A percentile compares a stretch with the other conserved stretches of the same genome.
Conservation (phyloP, 2,329 filamentous ascomycete genomes). For the Curvularia lunata region DNA sequence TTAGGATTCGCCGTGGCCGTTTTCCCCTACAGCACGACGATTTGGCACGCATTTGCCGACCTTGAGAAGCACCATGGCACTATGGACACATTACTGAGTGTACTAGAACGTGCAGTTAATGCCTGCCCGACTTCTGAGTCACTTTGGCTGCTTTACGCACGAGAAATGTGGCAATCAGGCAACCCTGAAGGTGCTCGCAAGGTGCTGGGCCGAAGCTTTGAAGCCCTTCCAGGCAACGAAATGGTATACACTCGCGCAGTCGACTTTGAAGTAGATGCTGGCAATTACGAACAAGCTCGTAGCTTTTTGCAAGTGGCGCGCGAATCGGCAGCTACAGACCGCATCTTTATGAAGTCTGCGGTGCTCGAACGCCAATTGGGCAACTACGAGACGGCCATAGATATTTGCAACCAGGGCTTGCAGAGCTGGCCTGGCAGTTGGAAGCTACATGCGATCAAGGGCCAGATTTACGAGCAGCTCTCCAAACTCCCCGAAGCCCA, state of each 20-base stretch:
- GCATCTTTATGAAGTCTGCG: constrained; percentile 96
- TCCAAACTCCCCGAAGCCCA: constrained; percentile 82
- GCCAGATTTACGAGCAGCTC: constrained; percentile 90
- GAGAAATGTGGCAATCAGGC: constrained; percentile 90
- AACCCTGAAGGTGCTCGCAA: constrained; percentile 85
- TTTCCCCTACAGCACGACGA: constrained; percentile 83
- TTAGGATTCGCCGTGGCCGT: constrained; percentile 89
- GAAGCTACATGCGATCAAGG: constrained; percentile 99
- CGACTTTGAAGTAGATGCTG: constrained; percentile 91
- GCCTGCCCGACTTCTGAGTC: constrained; percentile 90
- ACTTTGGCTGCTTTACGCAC: constrained; percentile 93
- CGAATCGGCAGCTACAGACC: constrained; percentile 88
- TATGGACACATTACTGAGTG: constrained; percentile 79
- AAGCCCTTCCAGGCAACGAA: constrained; percentile 94
- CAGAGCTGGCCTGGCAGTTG: constrained; percentile 83
- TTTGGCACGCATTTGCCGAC: constrained; percentile 91
- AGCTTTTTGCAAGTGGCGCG: constrained; percentile 82
- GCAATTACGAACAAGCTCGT: constrained; percentile 80
- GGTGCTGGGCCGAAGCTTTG: constrained; percentile 88
- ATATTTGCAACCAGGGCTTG: constrained; percentile 85
- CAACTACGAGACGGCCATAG: constrained; percentile 79
- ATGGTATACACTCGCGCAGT: constrained; percentile 98
- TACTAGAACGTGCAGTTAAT: constrained; percentile 92
- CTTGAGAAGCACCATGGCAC: constrained; percentile 88
- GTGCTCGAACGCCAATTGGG: constrained; percentile 88